Evolutionary conservation across 2,329 filamentous ascomycete species (phyloP).

Genomic region (Davidsoniella virescens): DNA sequence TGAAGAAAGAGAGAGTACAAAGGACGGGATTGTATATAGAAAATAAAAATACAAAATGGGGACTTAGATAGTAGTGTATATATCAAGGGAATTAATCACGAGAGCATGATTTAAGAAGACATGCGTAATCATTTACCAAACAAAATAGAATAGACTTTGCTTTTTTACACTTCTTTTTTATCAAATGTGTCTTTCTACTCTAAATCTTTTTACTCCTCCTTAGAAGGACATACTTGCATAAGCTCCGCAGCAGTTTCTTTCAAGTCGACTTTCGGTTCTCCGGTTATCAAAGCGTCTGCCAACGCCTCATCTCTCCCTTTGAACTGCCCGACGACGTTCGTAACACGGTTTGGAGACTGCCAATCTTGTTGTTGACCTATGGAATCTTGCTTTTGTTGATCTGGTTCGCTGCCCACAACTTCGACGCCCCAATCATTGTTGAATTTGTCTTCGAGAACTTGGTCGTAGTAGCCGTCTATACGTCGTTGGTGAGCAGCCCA

Average conservation of each 20-base stretch:
- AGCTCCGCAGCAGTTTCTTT: constrained; percentile 4
- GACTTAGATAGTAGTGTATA: neutral
- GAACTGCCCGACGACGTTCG: neutral
- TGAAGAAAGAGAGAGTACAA: neutral
- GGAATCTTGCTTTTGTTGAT: neutral
- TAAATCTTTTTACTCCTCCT: neutral
- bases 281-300: constrained; percentile 1
- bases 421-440: constrained; percentile 28
- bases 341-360: neutral
- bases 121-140: neutral
- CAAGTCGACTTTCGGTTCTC: constrained; percentile 2
- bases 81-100: neutral
- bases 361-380: neutral
- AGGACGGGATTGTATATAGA: neutral
- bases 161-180: neutral
- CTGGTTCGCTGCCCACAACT: neutral
- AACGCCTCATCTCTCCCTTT: neutral
- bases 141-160: neutral
- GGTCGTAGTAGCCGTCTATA: constrained; percentile 32
- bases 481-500: constrained; percentile 35
- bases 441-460: constrained; percentile 29
- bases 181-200: no score
- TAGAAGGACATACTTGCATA: neutral
- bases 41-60: neutral
- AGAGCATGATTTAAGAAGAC: no score